Evolutionary conservation across 345 rosid species (phyloP).

Genomic region (Aquilaria malaccensis): DNA sequence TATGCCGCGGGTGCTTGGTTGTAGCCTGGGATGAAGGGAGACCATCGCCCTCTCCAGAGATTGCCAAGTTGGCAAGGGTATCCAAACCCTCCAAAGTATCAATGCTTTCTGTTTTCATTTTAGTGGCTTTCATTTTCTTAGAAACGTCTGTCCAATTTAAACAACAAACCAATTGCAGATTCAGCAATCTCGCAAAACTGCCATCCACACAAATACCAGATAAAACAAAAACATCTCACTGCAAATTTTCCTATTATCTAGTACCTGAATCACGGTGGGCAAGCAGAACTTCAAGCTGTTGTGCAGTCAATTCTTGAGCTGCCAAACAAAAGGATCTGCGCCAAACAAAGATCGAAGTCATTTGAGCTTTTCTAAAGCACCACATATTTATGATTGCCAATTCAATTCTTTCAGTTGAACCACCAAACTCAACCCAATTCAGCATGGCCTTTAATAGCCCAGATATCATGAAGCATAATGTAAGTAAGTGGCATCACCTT

Average conservation of each 20-base stretch:
- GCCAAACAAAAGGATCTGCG: slow-evolving; percentile 54
- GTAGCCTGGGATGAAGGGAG: slow-evolving; percentile 53
- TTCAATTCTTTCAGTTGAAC: neutral
- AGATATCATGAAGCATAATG: no score
- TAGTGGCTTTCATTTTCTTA: slow-evolving; percentile 47
- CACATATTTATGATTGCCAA: neutral
- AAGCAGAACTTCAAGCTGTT: slow-evolving; percentile 53
- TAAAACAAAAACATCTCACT: slow-evolving; percentile 10
- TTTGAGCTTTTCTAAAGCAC: slow-evolving; percentile 1
- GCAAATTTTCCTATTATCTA: slow-evolving; percentile 2
- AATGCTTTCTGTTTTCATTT: slow-evolving; percentile 33
- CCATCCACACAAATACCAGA: slow-evolving; percentile 3
- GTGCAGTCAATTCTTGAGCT: slow-evolving; percentile 44
- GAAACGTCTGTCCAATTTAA: slow-evolving; percentile 27
- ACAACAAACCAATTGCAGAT: slow-evolving; percentile 9
- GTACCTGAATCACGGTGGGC: slow-evolving; percentile 42
- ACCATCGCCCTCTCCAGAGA: slow-evolving; percentile 46
- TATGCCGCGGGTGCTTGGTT: slow-evolving; percentile 90
- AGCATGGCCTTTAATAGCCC: no score
- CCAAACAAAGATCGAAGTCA: slow-evolving; percentile 8
- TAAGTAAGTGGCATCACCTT: no score
- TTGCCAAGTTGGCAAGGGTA: slow-evolving; percentile 60
- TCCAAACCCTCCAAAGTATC: slow-evolving; percentile 62
- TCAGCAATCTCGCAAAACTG: slow-evolving; percentile 4
- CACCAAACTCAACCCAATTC: no score